Percentiles rank a stretch among this genome's conserved stretches.
Conservation (phyloP, 768 basidiomycete species). For the Rhodotorula diobovata region DNA sequence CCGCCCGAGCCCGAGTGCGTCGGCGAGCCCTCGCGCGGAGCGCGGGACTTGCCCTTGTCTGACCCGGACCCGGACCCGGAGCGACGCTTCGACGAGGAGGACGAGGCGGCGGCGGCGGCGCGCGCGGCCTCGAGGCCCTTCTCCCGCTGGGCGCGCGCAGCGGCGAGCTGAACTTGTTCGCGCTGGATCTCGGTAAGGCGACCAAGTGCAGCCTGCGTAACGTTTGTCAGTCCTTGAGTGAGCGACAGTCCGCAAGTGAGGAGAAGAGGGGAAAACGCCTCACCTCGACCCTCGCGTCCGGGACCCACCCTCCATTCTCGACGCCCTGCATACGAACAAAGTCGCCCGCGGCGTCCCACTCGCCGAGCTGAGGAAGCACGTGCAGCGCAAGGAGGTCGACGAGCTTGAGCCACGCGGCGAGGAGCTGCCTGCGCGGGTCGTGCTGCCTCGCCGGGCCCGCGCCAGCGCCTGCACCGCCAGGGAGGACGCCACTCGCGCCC, state of each 20-base stretch:
- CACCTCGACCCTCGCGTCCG: constrained; percentile 36
- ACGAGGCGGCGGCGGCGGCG: background rate
- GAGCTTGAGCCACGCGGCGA: constrained; percentile 28
- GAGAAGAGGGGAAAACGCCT: background rate
- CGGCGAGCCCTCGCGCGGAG: background rate
- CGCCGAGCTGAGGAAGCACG: constrained; percentile 26
- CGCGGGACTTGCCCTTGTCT: constrained; percentile 25
- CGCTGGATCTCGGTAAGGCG: constrained; percentile 14
- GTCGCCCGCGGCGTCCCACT: constrained; percentile 38
- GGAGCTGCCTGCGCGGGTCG: background rate
- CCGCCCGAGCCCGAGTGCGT: background rate
- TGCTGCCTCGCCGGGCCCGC: background rate
- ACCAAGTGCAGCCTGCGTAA: constrained; percentile 5
- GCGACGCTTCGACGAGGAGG: background rate
- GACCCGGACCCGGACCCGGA: background rate
- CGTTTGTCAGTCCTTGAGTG: background rate
- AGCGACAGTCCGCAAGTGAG: background rate
- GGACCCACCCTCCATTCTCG: constrained; percentile 38
- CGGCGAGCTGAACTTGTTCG: background rate
- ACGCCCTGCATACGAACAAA: constrained; percentile 22
- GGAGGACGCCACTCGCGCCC: constrained; percentile 2
- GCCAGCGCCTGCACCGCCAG: background rate
- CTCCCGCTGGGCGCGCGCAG: constrained; percentile 12
- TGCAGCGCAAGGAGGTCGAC: constrained; percentile 31
- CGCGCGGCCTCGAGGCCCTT: constrained; percentile 16